A percentile compares a stretch with the other conserved stretches of the same genome.
phyloP scores from a whole-genome alignment of 306 rosid genomes.

The Begonia fuchsioides region DNA sequence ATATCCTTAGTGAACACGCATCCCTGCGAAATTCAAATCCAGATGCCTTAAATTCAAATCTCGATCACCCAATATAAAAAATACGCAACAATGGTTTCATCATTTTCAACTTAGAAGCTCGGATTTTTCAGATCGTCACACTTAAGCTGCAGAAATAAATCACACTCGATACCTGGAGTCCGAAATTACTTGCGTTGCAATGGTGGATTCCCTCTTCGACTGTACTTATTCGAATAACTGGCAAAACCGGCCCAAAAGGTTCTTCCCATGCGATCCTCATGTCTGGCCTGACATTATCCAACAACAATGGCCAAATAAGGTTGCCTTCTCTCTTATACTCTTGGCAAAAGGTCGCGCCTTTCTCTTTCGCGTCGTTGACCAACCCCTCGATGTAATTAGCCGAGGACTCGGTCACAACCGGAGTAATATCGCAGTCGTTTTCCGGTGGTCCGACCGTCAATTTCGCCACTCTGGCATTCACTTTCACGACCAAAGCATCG shows the following conservation, averaged over 20 bases:
- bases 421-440: conserved; percentile 63
- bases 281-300: conserved; percentile 82
- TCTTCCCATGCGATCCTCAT: conserved; percentile 99
- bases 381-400: conserved; percentile 84
- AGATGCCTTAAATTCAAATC: no score
- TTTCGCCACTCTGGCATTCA: conserved; percentile 59
- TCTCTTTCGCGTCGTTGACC: conserved; percentile 69
- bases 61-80: no score
- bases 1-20: conserved; percentile 88
- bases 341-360: conserved; percentile 94
- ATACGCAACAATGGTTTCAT: no score
- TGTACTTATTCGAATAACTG: conserved; percentile 68
- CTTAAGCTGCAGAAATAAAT: background rate
- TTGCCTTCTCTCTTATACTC: conserved; percentile 91
- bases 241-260: conserved; percentile 91
- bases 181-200: conserved; percentile 96
- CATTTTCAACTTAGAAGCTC: no score
- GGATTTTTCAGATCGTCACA: no score
- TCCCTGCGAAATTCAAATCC: conserved; percentile 31
- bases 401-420: conserved; percentile 84
- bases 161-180: conserved; percentile 60
- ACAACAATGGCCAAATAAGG: conserved; percentile 87
- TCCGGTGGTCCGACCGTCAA: conserved; percentile 73
- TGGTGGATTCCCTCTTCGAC: conserved; percentile 97
- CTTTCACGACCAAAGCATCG: conserved; percentile 79